Percentiles rank a stretch among this genome's conserved stretches.
Conservation (phyloP, 2,329 filamentous ascomycete genomes). For the Colletotrichum ledebouriae region DNA sequence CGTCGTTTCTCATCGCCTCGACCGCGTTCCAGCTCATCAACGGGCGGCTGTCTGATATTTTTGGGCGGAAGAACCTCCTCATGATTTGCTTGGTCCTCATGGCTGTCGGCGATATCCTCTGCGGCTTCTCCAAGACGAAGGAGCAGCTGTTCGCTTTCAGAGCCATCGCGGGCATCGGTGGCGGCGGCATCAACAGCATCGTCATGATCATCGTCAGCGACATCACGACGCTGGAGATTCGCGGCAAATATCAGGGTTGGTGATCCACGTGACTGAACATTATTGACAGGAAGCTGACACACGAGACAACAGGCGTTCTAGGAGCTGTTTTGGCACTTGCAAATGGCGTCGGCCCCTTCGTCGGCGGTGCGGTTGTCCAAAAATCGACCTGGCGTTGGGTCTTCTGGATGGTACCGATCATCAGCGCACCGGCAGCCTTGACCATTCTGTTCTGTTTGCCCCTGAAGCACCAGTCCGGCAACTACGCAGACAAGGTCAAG, state of each 20-base stretch:
- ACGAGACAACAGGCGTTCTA: constrained; percentile 42
- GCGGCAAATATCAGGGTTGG: constrained; percentile 51
- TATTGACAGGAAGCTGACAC: too few species aligned
- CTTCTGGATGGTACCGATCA: constrained; percentile 48
- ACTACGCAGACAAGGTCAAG: constrained; percentile 46
- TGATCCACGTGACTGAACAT: too few species aligned
- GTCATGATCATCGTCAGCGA: constrained; percentile 56
- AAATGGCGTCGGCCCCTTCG: constrained; percentile 55
- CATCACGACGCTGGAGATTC: constrained; percentile 52
- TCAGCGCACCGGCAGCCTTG: constrained; percentile 43
- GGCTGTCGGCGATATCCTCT: constrained; percentile 49
- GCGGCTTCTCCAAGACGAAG: constrained; percentile 50
- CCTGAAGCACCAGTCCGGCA: constrained; percentile 45
- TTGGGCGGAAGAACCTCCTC: constrained; percentile 52
- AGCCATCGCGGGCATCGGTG: constrained; percentile 52
- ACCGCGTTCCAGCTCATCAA: constrained; percentile 54
- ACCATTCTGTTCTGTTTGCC: constrained; percentile 49
- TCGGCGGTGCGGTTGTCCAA: constrained; percentile 50
- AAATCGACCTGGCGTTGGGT: constrained; percentile 49
- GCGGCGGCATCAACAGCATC: constrained; percentile 52
- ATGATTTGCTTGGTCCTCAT: constrained; percentile 49
- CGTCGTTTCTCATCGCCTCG: constrained; percentile 54
- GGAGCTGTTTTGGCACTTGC: constrained; percentile 49
- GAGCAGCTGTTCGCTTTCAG: constrained; percentile 53
- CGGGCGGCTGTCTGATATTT: constrained; percentile 53